These are phyloP conservation scores for Fraxinus greggii DNA, from an alignment of 305 asterid genomes.

Conservation along the genomic window DNA sequence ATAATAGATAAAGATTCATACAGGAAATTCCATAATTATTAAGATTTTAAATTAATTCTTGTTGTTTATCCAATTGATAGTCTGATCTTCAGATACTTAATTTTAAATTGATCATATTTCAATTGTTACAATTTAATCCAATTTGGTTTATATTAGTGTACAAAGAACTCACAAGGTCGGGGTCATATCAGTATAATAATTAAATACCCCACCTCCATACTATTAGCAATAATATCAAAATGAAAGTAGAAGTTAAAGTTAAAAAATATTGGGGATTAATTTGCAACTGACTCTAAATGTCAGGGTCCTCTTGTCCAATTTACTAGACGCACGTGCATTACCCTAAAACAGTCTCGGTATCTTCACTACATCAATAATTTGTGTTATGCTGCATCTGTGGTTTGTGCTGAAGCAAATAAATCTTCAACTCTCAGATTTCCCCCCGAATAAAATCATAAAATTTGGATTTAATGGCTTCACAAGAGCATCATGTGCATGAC, in stretches of 20 bases:
- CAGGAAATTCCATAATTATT: background rate
- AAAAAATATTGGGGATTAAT: background rate
- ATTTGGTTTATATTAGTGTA: background rate
- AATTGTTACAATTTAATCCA: background rate
- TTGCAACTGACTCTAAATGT: background rate
- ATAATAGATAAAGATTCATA: background rate
- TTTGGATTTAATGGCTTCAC: constrained; percentile 31
- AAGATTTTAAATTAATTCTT: background rate
- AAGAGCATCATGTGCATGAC: constrained; percentile 29
- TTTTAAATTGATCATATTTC: background rate
- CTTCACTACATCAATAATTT: background rate
- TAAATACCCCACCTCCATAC: background rate
- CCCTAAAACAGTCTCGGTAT: background rate
- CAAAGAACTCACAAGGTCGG: background rate
- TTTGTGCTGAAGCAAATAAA: background rate
- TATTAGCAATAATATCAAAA: background rate
- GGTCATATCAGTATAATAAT: background rate
- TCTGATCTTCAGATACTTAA: background rate
- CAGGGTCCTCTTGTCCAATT: background rate
- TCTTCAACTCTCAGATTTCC: background rate
- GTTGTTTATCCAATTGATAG: background rate
- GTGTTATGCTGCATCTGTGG: background rate
- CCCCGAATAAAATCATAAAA: background rate
- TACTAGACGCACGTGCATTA: background rate
- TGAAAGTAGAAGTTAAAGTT: background rate